Conservation (phyloP, 169 alveolate species). For the Plasmodium inui region DNA sequence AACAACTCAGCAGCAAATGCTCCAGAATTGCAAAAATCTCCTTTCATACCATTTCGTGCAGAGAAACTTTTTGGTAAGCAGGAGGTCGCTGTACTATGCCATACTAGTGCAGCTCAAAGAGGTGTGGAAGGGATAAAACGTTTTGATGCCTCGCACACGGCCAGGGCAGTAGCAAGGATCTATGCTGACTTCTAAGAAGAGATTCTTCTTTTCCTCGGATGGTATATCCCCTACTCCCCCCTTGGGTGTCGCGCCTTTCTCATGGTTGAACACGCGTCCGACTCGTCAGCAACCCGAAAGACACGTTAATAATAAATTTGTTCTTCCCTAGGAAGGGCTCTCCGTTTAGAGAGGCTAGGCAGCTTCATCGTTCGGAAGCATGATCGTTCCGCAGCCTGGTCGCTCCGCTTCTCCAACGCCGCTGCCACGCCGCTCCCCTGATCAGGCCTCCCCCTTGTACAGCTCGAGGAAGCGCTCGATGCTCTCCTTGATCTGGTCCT, state of each 20-base stretch:
- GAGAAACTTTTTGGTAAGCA: not conserved
- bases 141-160: not conserved
- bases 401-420: too few relatives aligned
- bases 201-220: not conserved
- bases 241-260: not conserved
- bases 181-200: not conserved
- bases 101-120: slow-evolving; percentile 9
- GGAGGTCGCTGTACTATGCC: slow-evolving; percentile 20
- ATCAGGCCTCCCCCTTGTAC: not conserved
- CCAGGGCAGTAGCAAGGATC: not conserved
- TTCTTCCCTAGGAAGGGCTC: not conserved
- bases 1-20: not conserved
- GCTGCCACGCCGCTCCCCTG: not conserved
- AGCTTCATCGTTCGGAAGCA: not conserved
- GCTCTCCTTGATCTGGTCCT: slow-evolving; percentile 63
- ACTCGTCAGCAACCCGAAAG: not conserved
- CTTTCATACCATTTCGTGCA: slow-evolving; percentile 30
- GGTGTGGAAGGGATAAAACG: not conserved
- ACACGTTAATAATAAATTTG: not conserved
- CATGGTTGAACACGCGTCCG: too few relatives aligned
- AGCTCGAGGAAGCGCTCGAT: slow-evolving; percentile 43
- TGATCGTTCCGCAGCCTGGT: too few relatives aligned
- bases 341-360: not conserved
- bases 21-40: slow-evolving; percentile 17
- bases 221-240: not conserved